phyloP scores from a whole-genome alignment of 208 protist species.

The Novymonas esmeraldas region DNA sequence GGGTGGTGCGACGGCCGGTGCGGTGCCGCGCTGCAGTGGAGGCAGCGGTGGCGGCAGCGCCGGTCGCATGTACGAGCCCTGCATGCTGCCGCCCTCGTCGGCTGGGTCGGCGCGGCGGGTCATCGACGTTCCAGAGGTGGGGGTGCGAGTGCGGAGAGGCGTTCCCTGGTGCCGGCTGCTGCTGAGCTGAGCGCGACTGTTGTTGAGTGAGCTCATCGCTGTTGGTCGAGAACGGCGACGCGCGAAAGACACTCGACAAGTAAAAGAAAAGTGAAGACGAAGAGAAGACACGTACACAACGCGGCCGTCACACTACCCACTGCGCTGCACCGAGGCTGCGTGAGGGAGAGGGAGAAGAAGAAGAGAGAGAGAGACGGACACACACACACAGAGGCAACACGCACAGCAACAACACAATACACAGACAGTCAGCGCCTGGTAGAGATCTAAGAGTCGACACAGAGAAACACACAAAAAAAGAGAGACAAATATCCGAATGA shows the following conservation, averaged over 20 bases:
- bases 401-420: not conserved
- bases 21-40: constrained; percentile 34
- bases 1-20: not conserved
- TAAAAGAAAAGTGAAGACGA: no score
- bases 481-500: not conserved
- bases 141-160: not conserved
- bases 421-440: no score
- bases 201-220: constrained; percentile 27
- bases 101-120: constrained; percentile 11
- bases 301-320: no score
- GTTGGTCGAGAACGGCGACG: not conserved
- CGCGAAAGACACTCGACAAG: not conserved
- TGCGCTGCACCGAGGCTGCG: no score
- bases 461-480: not conserved
- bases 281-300: no score
- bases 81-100: constrained; percentile 17
- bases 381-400: not conserved
- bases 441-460: no score
- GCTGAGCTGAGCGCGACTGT: constrained; percentile 20
- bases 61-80: constrained; percentile 29
- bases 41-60: constrained; percentile 29
- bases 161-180: constrained; percentile 7
- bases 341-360: not conserved
- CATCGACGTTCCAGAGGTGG: not conserved
- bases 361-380: not conserved